Evolutionary conservation across 345 rosid genomes (phyloP).

Genomic region (Geranium rotundifolium): DNA sequence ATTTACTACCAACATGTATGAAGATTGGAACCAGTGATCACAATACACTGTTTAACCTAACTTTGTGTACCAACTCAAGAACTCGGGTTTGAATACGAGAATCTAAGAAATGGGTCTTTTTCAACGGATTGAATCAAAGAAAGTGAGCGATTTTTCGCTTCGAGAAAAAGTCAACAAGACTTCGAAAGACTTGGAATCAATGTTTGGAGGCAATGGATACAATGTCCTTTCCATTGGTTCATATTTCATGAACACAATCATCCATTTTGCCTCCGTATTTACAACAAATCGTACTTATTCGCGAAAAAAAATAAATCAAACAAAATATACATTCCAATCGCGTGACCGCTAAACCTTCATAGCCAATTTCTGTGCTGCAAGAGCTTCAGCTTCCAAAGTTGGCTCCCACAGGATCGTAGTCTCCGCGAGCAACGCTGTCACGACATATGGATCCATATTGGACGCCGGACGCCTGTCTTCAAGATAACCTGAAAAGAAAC

Average conservation of each 20-base stretch:
- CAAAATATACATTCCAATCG: not conserved
- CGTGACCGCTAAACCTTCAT: not conserved
- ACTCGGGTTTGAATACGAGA: too few relatives aligned
- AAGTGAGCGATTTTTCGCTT: too few relatives aligned
- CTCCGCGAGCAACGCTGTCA: constrained; percentile 63
- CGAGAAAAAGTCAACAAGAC: too few relatives aligned
- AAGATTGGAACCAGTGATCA: too few relatives aligned
- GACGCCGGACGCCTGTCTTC: constrained; percentile 91
- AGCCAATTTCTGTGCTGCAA: constrained; percentile 74
- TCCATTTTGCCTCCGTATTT: not conserved
- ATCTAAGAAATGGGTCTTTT: too few relatives aligned
- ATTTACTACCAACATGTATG: too few relatives aligned
- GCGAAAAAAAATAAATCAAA: not conserved
- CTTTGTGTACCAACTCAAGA: too few relatives aligned
- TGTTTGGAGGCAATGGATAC: too few relatives aligned
- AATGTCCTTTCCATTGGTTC: too few relatives aligned
- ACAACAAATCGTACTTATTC: not conserved
- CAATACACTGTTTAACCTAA: too few relatives aligned
- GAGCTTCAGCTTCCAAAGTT: constrained; percentile 69
- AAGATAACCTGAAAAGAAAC: constrained; percentile 62
- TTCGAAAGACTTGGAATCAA: too few relatives aligned
- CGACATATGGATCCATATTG: constrained; percentile 84
- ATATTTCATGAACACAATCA: not conserved
- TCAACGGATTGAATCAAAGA: too few relatives aligned
- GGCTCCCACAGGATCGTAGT: constrained; percentile 77